Conservation (phyloP, 108 stramenopile genomes). For the Cyclostephanos invisitatus region DNA sequence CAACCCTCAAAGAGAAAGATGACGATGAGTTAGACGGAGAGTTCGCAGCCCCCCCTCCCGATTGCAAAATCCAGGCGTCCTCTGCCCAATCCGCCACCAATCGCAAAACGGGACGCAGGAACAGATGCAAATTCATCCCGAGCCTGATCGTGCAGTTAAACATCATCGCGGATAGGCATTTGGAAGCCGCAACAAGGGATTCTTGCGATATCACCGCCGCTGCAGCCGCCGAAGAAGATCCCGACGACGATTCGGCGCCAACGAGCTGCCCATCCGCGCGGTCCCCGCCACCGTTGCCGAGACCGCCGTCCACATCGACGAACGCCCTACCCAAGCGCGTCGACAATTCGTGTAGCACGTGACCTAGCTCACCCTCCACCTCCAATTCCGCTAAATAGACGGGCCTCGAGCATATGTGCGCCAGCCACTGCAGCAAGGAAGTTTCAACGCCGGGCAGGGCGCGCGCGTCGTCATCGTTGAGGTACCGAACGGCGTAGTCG, state of each 20-base stretch:
- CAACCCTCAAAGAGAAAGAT: conserved; percentile 25
- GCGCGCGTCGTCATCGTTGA: conserved; percentile 53
- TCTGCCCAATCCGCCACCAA: conserved; percentile 61
- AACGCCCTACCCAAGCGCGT: conserved; percentile 29
- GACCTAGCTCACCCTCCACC: conserved; percentile 34
- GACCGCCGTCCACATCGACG: conserved; percentile 8
- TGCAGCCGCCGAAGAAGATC: background rate
- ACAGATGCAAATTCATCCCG: conserved; percentile 62
- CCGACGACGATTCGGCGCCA: background rate
- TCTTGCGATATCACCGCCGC: conserved; percentile 26
- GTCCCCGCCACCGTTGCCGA: conserved; percentile 3
- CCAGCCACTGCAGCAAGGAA: conserved; percentile 57
- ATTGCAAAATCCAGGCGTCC: conserved; percentile 22
- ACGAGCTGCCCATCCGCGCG: conserved; percentile 10
- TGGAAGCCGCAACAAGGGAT: conserved; percentile 25
- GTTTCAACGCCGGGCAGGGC: conserved; percentile 43
- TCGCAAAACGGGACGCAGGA: conserved; percentile 50
- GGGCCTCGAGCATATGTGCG: conserved; percentile 57
- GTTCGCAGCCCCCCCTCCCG: conserved; percentile 23
- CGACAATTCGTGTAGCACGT: conserved; percentile 53
- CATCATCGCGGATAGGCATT: conserved; percentile 37
- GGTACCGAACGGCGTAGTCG: conserved; percentile 57
- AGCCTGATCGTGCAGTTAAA: conserved; percentile 41
- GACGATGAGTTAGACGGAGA: conserved; percentile 30
- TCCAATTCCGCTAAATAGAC: conserved; percentile 64